Evolutionary conservation across 305 asterid species (phyloP).

Genomic region (Lippia alba): DNA sequence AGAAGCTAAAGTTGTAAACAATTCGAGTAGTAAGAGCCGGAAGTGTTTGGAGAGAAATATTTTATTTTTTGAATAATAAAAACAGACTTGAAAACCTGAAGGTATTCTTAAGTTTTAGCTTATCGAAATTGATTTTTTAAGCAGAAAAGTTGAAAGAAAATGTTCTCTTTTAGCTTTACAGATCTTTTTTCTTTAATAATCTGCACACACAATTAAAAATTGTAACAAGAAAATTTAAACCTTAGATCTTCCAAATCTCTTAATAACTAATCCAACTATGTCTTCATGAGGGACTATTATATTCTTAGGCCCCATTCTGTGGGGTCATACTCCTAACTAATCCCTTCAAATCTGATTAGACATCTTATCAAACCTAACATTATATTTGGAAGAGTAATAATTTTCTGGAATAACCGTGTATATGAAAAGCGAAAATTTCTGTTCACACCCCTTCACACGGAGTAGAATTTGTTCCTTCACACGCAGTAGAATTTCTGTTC

Average conservation of each 20-base stretch:
- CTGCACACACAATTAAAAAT: too few species aligned
- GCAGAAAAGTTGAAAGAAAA: too few species aligned
- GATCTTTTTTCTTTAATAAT: too few species aligned
- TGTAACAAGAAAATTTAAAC: not conserved
- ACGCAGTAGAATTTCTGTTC: not conserved
- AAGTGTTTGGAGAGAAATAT: too few species aligned
- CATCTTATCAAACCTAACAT: not conserved
- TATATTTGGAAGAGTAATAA: not conserved
- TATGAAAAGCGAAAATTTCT: constrained; percentile 10
- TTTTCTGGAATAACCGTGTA: not conserved
- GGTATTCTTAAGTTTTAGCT: too few species aligned
- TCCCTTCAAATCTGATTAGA: constrained; percentile 3
- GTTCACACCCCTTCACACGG: constrained; percentile 28
- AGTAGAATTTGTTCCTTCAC: constrained; percentile 3
- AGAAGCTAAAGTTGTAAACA: too few species aligned
- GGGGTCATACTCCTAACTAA: constrained; percentile 13
- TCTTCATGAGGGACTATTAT: not conserved
- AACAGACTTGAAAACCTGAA: too few species aligned
- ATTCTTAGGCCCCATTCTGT: constrained; percentile 1
- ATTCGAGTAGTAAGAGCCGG: too few species aligned
- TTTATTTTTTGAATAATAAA: too few species aligned
- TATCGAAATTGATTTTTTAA: too few species aligned
- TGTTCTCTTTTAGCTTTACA: too few species aligned
- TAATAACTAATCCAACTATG: constrained; percentile 15
- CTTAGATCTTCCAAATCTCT: constrained; percentile 6